These are phyloP conservation scores for Malus orientalis DNA, from an alignment of 306 rosid species.

Conservation along the genomic window DNA sequence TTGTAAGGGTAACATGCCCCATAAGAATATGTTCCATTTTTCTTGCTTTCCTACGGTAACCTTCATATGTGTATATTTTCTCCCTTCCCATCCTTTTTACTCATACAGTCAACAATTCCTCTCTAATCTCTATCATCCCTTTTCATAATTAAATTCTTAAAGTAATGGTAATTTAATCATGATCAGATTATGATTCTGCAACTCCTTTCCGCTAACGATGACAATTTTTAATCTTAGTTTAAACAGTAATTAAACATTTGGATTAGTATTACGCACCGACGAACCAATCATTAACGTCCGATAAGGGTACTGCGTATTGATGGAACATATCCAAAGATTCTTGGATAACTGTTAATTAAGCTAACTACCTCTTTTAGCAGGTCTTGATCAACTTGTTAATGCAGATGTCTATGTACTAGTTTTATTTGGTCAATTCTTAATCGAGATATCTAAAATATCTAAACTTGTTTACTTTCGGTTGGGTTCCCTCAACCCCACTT, in stretches of 20 bases:
- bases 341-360: neutral
- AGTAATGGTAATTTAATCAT: constrained; percentile 15
- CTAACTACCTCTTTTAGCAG: constrained; percentile 10
- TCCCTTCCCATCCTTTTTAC: constrained; percentile 18
- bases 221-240: constrained; percentile 32
- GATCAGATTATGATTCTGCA: constrained; percentile 24
- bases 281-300: neutral
- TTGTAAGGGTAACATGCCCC: neutral
- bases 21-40: constrained; percentile 16
- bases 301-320: neutral
- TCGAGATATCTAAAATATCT: neutral
- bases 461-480: constrained; percentile 3
- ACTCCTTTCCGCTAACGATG: constrained; percentile 48
- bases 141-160: neutral
- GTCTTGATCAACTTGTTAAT: neutral
- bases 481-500: constrained; percentile 3
- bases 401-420: neutral
- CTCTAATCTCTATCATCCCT: neutral
- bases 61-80: neutral
- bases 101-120: constrained; percentile 11
- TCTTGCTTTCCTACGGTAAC: neutral
- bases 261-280: constrained; percentile 5
- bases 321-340: constrained; percentile 1
- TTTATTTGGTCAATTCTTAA: neutral
- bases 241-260: constrained; percentile 10